Base-by-base conservation (phyloP, 1,284 basidiomycete species). In the Trichosporon faecale region DNA sequence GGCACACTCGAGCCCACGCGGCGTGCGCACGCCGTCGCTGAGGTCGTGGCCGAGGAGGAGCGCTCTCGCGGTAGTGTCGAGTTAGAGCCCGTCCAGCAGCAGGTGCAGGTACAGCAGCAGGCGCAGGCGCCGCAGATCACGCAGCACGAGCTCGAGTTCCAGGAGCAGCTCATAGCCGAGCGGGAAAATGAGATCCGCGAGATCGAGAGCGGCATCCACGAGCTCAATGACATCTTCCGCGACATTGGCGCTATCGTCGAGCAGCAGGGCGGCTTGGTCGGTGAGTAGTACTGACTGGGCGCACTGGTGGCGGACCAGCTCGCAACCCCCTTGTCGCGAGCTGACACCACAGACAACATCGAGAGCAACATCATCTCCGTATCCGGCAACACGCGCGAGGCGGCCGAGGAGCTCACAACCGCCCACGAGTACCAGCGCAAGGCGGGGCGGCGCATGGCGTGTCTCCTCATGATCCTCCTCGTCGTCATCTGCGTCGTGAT, bases 121-220 rank as follows among this genome's bases (percentile, higher is more conserved):
- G 73, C 72, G 29, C 81, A 78, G 55, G 72, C 71, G 33, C 76
- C 78, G 61, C 65, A 88, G 93, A 82, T 95, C 65, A 90, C 93
- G 0, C 91, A 92, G 0, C 91, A 93, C 74, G 96, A 99, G 81
- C 87, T 98, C 31, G 94, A 94, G 44, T 96, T 96, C 82, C 97
- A 99, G 81, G 96, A 99, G 78, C 92, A 93, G 12, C 85, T 99
- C 44, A 97, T 99, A 72, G 92, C 92, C 70, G 96, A 98, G 81
- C 92, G 97, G 21, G 96, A 99, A 81, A 87, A 87, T 0, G 96
- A 98, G 79, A 99, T 99, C 70, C 89, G 92, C 60, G 95, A 98
- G 80, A 99, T 99, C 72, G 97, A 99, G 85, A 91, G 89, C 1
- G 96, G 97, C 6, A 98, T 99, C 67, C 94, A 98, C 78, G 96